Conservation (phyloP, 345 rosid genomes). For the Corymbia maculata region DNA sequence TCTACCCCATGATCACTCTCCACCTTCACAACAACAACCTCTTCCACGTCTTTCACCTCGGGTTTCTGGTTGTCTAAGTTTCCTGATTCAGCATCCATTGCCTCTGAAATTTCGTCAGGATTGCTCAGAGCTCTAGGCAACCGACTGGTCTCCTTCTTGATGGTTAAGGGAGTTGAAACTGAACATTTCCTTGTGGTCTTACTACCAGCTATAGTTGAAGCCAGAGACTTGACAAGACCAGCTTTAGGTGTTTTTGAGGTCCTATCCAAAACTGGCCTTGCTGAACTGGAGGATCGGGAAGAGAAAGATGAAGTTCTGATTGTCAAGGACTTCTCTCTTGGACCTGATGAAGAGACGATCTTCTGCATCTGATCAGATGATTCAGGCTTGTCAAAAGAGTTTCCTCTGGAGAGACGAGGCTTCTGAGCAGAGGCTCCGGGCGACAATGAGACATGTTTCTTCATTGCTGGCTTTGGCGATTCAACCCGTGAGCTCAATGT, state of each 20-base stretch:
- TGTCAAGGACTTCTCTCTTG: slow-evolving; percentile 12
- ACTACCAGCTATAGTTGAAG: background rate
- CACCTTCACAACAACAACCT: background rate
- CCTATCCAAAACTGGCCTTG: slow-evolving; percentile 15
- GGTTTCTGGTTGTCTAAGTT: slow-evolving; percentile 4
- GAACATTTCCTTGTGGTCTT: slow-evolving; percentile 10
- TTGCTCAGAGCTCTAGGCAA: background rate
- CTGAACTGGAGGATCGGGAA: background rate
- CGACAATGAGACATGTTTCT: slow-evolving; percentile 18
- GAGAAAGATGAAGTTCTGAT: slow-evolving; percentile 25
- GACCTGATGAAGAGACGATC: slow-evolving; percentile 22
- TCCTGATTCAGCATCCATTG: slow-evolving; percentile 3
- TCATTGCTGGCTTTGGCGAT: slow-evolving; percentile 15
- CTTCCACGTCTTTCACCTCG: background rate
- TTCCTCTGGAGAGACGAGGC: slow-evolving; percentile 41
- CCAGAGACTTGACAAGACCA: slow-evolving; percentile 4
- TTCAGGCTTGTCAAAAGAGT: slow-evolving; percentile 72
- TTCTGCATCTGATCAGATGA: slow-evolving; percentile 27
- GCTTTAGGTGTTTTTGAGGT: slow-evolving; percentile 16
- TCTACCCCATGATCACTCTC: slow-evolving; percentile 1
- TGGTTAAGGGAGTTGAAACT: background rate
- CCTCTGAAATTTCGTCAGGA: background rate
- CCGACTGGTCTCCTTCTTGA: slow-evolving; percentile 3
- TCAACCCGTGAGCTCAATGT: slow-evolving; percentile 43
- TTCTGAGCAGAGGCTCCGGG: background rate